Evolutionary conservation across 345 rosid genomes (phyloP), one percentile per base, ranked within the genome.

Genomic region (Ceriops tagal): DNA sequence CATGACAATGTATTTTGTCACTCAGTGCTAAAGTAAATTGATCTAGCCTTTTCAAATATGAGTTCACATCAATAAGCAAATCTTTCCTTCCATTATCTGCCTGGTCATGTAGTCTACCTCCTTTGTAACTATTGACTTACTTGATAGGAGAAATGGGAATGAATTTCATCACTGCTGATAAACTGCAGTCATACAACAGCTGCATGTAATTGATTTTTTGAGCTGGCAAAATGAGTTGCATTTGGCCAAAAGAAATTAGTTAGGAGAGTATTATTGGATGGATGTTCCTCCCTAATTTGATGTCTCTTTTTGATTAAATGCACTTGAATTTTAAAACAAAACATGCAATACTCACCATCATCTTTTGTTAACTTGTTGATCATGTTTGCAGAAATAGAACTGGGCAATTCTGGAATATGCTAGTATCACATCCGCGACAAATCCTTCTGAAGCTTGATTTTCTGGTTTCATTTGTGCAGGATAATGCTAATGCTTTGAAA

Each of bases 401-500:
- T 63, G 52, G 28, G 10, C 43, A 18, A 53, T 35, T 49, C 13
- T 49, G 43, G 31, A 21, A 66, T 21, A 21, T 24, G 22, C 22
- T 53, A 61, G 24, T 19, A 51, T 58, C 39, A 51, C 15, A 9
- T 27, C 31, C 11, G 9, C n/a, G 20, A 22, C 28, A 6, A 32
- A 31, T 37, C 22, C 53, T 57, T 51, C 21, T 52, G 57, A 21
- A 65, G 37, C n/a, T 31, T 46, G 65, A 43, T 43, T 62, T 22
- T 34, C n/a, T 11, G 37, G 19, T 10, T 67, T 62, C 2, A 31
- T 34, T 65, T 53, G 69, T 81, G 75, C 85, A 89, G 96, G 92
- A 85, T 71, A 87, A 80, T 77, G 88, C 89, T 47, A 81, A 53
- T 76, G 19, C 85, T 73, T 66, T 89, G 78, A 86, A 81, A 83